Base-by-base conservation (phyloP, 1,284 basidiomycete genomes). In the Thecaphora thlaspeos region DNA sequence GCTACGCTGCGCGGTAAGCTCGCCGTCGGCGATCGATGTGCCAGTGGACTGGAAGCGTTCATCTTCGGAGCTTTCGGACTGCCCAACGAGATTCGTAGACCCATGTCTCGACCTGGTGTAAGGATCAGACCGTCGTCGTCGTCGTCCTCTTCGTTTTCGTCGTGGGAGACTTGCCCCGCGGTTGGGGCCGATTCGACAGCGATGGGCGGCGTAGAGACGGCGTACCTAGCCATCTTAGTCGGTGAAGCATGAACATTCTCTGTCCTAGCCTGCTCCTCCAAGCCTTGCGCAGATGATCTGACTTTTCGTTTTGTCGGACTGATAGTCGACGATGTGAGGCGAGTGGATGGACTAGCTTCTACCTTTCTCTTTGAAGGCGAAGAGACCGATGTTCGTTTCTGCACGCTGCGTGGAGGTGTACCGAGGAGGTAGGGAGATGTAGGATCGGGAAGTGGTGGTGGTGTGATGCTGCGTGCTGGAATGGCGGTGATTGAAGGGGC, bases 81-180 rank as follows among this genome's bases (percentile, higher is more conserved):
- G 5, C 7, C 19, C 11, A 40, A 5, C n/a, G 44, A 46, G 4
- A 67, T 46, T 12, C 64, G 37, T 9, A 54, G 56, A 7, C 56
- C 60, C 12, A 55, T 63, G 15, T 42, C 12, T 19, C 55, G 43
- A 40, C 64, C 64, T 0, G 64, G 64, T 5, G 62, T 69, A 21
- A 69, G 58, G 1, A 66, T 54, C 14, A 65, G 55, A 0, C 61
- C 67, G 39, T 69, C 67, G 19, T 69, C 67, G 24, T 64, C 55
- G 17, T 55, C 58, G 4, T 62, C 61, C 12, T 54, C 11, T 19
- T 61, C 61, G 48, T 51, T 55, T 0, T 48, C 55, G 43, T 55
- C 63, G 14, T 52, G 46, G 3, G 49, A 38, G 24, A 51, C 51
- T 40, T 5, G 37, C 30, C 17, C 21, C 10, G 15, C 18, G 24